A percentile compares a stretch with the other conserved stretches of the same genome.
phyloP scores from a whole-genome alignment of 139 green algal species.

The Diplosphaera chodatii region DNA sequence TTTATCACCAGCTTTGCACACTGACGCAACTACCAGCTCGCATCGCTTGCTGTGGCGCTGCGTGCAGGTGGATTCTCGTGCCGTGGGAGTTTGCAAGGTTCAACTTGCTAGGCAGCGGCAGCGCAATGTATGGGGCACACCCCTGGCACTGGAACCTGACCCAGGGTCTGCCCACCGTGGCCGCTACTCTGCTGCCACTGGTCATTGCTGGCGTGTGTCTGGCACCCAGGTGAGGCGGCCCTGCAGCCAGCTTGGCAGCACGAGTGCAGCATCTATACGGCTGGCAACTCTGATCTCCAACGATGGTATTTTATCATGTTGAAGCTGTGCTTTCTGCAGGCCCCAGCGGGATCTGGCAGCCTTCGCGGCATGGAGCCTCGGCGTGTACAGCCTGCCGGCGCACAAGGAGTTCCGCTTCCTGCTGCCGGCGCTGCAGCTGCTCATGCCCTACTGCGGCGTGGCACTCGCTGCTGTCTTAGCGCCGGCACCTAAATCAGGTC shows the following conservation, averaged over 20 bases:
- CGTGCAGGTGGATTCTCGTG: conserved; percentile 40
- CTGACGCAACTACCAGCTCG: no score
- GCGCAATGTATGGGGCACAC: conserved; percentile 53
- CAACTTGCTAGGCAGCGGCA: conserved; percentile 51
- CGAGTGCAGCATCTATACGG: no score
- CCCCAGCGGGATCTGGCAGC: conserved; percentile 6
- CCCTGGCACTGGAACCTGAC: conserved; percentile 70
- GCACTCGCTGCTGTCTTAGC: not conserved
- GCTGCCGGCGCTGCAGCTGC: conserved; percentile 37
- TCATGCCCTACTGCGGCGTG: conserved; percentile 33
- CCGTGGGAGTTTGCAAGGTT: conserved; percentile 64
- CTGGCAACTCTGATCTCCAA: no score
- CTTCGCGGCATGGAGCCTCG: conserved; percentile 17
- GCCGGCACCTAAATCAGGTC: no score
- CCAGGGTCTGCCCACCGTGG: conserved; percentile 26
- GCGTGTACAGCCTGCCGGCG: conserved; percentile 37
- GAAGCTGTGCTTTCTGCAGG: no score
- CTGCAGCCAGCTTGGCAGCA: not conserved
- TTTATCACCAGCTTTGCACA: no score
- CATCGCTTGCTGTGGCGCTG: no score
- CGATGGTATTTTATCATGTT: no score
- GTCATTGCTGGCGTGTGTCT: not conserved
- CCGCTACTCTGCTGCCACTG: conserved; percentile 25
- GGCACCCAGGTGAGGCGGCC: not conserved
- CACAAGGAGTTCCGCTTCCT: conserved; percentile 60